Conservation (phyloP, 805 yeast species). For the Suhomyces prunicola region DNA sequence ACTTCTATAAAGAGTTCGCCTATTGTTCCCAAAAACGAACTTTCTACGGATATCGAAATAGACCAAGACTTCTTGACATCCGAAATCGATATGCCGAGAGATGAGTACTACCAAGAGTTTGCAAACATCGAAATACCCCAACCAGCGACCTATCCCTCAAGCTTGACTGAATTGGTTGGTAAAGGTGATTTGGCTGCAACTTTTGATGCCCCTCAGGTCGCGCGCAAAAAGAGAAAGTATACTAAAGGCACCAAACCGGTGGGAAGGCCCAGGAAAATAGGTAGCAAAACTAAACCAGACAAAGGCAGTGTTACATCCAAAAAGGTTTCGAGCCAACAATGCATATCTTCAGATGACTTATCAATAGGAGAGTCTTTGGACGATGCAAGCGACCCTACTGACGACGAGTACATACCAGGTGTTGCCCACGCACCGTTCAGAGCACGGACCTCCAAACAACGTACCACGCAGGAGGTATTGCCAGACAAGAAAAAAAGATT, state of each 20-base stretch:
- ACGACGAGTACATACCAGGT: background rate
- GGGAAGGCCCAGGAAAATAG: constrained; percentile 1
- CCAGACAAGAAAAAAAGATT: constrained; percentile 13
- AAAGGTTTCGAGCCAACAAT: background rate
- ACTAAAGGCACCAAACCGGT: background rate
- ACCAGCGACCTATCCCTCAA: background rate
- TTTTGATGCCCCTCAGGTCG: background rate
- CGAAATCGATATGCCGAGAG: constrained; percentile 7
- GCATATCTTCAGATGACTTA: background rate
- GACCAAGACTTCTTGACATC: constrained; percentile 21
- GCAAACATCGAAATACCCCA: background rate
- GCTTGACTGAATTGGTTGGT: background rate
- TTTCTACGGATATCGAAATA: constrained; percentile 14
- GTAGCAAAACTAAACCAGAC: background rate
- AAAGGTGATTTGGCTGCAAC: background rate
- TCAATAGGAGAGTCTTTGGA: background rate
- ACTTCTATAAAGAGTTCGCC: constrained; percentile 12
- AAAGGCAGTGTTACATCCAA: background rate
- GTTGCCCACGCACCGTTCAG: background rate
- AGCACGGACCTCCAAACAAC: background rate
- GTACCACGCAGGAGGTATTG: background rate
- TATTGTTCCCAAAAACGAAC: constrained; percentile 4
- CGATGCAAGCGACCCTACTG: background rate
- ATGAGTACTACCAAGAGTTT: background rate
- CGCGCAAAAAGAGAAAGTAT: background rate